These are phyloP conservation scores for Leccinellum luteum DNA, from an alignment of 768 basidiomycete genomes.

Conservation along the genomic window DNA sequence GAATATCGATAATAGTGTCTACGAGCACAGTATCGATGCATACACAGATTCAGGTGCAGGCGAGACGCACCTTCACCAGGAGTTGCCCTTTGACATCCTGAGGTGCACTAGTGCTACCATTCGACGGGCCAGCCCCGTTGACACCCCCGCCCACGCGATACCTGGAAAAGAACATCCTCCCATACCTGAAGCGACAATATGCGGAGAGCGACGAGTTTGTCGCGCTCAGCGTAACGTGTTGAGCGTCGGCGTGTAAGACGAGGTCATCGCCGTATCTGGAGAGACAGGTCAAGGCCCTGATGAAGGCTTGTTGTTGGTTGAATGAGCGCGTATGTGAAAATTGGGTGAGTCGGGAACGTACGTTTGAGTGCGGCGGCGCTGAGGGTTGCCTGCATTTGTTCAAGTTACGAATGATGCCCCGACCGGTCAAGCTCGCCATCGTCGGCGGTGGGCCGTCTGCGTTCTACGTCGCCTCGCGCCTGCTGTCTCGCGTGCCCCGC, in stretches of 20 bases:
- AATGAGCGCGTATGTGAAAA: conserved; percentile 20
- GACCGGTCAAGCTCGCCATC: conserved; percentile 72
- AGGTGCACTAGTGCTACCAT: conserved; percentile 24
- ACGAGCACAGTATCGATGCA: not conserved
- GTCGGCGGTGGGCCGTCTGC: conserved; percentile 96
- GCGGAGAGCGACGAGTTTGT: conserved; percentile 83
- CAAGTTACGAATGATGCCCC: conserved; percentile 8
- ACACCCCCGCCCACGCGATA: conserved; percentile 45
- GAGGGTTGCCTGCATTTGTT: conserved; percentile 64
- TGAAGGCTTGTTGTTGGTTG: conserved; percentile 57
- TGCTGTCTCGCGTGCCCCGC: conserved; percentile 63
- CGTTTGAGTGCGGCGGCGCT: conserved; percentile 55
- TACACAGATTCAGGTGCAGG: not conserved
- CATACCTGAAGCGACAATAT: conserved; percentile 75
- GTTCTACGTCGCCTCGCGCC: conserved; percentile 87
- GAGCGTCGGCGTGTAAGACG: conserved; percentile 60
- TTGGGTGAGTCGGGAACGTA: conserved; percentile 22
- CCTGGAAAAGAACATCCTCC: conserved; percentile 64
- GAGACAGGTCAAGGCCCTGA: conserved; percentile 70
- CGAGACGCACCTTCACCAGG: conserved; percentile 55
- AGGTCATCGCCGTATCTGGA: conserved; percentile 84
- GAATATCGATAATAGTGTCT: conserved; percentile 72
- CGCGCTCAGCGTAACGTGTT: conserved; percentile 61
- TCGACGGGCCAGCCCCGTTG: conserved; percentile 13
- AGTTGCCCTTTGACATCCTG: conserved; percentile 65